A percentile compares a stretch with the other conserved stretches of the same genome.
These are phyloP conservation scores for Calonectria honghensis DNA, from an alignment of 2,329 filamentous ascomycete genomes.

Conservation along the genomic window DNA sequence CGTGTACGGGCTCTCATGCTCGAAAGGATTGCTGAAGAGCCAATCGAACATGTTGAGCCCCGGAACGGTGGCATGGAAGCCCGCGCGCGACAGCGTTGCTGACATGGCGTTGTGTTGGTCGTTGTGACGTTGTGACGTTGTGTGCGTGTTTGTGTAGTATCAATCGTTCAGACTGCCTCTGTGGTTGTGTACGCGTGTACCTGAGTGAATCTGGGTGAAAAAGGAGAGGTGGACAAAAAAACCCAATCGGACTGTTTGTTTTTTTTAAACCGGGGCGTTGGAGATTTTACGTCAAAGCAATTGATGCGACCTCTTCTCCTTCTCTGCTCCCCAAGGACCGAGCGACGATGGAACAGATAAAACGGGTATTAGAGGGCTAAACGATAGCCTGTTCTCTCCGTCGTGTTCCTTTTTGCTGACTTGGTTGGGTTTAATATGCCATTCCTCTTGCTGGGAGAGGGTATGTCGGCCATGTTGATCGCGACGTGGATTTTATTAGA, in stretches of 20 bases:
- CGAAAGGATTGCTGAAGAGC: conserved; percentile 62
- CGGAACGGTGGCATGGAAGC: conserved; percentile 45
- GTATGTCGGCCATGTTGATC: neutral
- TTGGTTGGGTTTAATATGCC: neutral
- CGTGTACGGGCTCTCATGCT: conserved; percentile 54
- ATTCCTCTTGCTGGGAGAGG: neutral
- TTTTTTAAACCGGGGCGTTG: conserved; percentile 1
- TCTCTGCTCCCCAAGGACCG: neutral
- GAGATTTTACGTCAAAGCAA: neutral
- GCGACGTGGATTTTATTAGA: conserved; percentile 3
- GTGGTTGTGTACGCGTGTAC: neutral
- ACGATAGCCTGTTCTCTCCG: neutral
- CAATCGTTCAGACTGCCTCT: too few species aligned
- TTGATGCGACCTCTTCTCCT: neutral
- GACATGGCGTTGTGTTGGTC: conserved; percentile 43
- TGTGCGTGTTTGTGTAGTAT: conserved; percentile 19
- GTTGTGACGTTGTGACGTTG: conserved; percentile 3
- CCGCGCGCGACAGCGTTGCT: conserved; percentile 44
- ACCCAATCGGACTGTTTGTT: neutral
- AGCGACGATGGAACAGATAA: neutral
- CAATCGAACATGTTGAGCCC: conserved; percentile 61
- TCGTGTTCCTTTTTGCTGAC: neutral
- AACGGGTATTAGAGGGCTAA: neutral
- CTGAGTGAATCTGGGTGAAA: neutral
- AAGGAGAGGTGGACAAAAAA: conserved; percentile 24